Percentiles rank a stretch among this genome's conserved stretches.
Evolutionary conservation across 106 monocot species (phyloP).

Genomic region (Apostasia shenzhenica): DNA sequence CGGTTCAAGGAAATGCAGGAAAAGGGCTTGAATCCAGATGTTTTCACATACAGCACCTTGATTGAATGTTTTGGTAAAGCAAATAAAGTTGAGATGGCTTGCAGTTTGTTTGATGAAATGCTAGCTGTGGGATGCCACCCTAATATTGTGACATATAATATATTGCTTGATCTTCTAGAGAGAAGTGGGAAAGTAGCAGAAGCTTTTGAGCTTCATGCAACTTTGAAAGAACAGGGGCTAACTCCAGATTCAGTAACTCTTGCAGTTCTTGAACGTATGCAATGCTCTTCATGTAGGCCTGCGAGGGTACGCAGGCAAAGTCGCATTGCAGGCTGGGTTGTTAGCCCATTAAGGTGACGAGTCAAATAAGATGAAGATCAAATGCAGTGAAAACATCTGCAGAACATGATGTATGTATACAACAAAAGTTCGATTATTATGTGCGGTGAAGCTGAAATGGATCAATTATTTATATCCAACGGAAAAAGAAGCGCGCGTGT

Average conservation of each 20-base stretch:
- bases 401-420: background rate
- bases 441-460: too few relatives aligned
- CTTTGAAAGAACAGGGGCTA: conserved; percentile 62
- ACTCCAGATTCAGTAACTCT: conserved; percentile 90
- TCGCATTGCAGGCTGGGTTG: conserved; percentile 75
- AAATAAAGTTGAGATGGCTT: conserved; percentile 82
- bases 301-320: conserved; percentile 41
- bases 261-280: conserved; percentile 61
- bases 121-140: conserved; percentile 66
- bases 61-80: conserved; percentile 97
- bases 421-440: too few relatives aligned
- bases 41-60: conserved; percentile 85
- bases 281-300: conserved; percentile 39
- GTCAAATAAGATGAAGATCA: background rate
- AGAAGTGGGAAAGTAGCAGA: conserved; percentile 59
- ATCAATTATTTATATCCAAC: too few relatives aligned
- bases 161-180: conserved; percentile 89
- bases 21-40: conserved; percentile 85
- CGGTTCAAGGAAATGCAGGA: conserved; percentile 94
- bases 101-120: conserved; percentile 93
- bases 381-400: background rate
- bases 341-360: conserved; percentile 66
- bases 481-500: too few relatives aligned
- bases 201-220: conserved; percentile 64
- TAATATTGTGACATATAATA: conserved; percentile 96